Base-by-base conservation (phyloP, 139 green algal genomes). In the Chlamydomonas incerta region DNA sequence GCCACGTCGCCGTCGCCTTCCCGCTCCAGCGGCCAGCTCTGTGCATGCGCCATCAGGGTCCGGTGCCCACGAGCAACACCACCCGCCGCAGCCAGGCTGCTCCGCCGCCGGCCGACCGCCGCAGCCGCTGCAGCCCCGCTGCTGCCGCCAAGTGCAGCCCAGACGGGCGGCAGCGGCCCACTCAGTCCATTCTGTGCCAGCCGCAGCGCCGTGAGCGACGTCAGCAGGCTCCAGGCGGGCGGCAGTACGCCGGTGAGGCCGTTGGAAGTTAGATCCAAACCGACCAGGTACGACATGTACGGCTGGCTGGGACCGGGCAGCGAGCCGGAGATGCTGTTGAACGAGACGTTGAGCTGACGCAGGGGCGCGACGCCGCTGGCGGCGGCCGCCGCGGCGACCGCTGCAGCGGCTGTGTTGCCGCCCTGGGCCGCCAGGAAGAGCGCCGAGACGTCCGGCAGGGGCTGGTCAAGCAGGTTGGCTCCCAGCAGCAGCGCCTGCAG, bases 161-260 rank as follows among this genome's bases (percentile, higher is more conserved):
- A 74, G 11, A 15, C 35, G 6, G 35, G 24, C 35, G 69, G 69
- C 69, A 74, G 69, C 69, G 69, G 3, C 10, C 69, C 69, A 1
- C 14, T 14, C 18, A 74, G 34, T 4, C 13, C n/a, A 24, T 77
- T 60, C 23, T 1, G 3, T 24, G 1, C 26, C 33, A 77, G 41
- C 20, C 33, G 8, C 33, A 79, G 75, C 28, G 66, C 35, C 11
- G 66, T 73, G 11, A 89, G 71, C 20, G 47, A 60, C 37, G 77
- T 34, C 34, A 90, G 62, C 10, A 26, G 14, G 18, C 41, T 74
- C 66, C 67, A 89, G 18, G 34, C 47, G 35, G 57, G 57, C 21
- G 86, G 79, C 63, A 90, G 86, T 6, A 0, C 23, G 35, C 79
- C 79, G 20, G 35, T 46, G 60, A 83, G 41, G 23, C 57, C n/a